Evolutionary conservation across 1,284 basidiomycete genomes (phyloP).

Genomic region (Trametes pubescens): DNA sequence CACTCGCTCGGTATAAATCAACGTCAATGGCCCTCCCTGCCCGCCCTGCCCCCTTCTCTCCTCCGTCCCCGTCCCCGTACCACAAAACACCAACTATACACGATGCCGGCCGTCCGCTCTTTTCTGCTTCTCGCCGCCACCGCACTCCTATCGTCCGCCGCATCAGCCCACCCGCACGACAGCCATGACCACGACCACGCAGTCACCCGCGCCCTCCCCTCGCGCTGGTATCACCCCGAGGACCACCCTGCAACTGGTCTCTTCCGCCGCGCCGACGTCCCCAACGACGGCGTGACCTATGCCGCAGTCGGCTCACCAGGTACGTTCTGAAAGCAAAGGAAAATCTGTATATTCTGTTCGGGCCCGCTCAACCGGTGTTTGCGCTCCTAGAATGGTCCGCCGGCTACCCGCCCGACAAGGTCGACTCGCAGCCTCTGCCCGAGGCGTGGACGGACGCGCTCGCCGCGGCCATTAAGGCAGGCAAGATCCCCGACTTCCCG

Average conservation of each 20-base stretch:
- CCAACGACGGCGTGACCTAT: constrained; percentile 55
- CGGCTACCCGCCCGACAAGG: constrained; percentile 56
- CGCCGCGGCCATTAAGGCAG: constrained; percentile 66
- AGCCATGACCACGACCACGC: constrained; percentile 27
- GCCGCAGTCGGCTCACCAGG: constrained; percentile 65
- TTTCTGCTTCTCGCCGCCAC: constrained; percentile 29
- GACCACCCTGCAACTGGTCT: constrained; percentile 65
- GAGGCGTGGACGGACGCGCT: constrained; percentile 74
- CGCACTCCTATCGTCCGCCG: constrained; percentile 13
- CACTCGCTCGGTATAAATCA: constrained; percentile 19
- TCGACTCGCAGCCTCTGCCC: constrained; percentile 58
- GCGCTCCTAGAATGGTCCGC: constrained; percentile 61
- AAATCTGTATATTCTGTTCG: background rate
- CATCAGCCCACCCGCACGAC: constrained; percentile 24
- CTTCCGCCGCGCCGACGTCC: constrained; percentile 57
- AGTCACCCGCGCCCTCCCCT: constrained; percentile 45
- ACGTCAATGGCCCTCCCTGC: constrained; percentile 19
- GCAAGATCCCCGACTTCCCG: constrained; percentile 78
- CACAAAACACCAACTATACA: background rate
- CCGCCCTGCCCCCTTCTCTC: constrained; percentile 8
- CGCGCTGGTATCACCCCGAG: constrained; percentile 63
- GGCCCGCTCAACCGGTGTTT: background rate
- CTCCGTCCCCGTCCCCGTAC: background rate
- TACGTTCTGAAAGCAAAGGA: constrained; percentile 40
- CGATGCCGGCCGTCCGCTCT: constrained; percentile 31